Percentiles rank a stretch among this genome's conserved stretches.
These are phyloP conservation scores for Bassia scoparia DNA, from an alignment of 148 eudicot genomes.

Conservation along the genomic window DNA sequence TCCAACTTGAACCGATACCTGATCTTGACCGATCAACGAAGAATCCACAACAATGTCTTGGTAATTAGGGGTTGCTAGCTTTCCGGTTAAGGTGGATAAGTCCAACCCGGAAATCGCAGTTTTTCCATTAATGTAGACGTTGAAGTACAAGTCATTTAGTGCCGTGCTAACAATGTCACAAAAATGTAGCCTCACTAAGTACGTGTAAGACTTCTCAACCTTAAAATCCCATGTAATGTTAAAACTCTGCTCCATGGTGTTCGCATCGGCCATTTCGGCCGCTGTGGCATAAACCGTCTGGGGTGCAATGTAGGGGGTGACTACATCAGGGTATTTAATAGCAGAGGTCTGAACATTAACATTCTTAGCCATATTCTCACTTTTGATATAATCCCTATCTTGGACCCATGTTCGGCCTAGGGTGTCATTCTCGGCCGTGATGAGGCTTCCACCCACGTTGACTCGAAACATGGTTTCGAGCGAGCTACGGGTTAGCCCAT, in stretches of 20 bases:
- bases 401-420: constrained; percentile 59
- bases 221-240: constrained; percentile 62
- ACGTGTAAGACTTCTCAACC: constrained; percentile 40
- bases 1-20: constrained; percentile 52
- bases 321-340: constrained; percentile 47
- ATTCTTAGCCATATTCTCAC: constrained; percentile 26
- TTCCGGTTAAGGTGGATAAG: constrained; percentile 48
- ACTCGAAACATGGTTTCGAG: constrained; percentile 55
- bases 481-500: constrained; percentile 37
- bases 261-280: constrained; percentile 57
- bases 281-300: constrained; percentile 62
- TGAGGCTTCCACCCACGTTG: constrained; percentile 54
- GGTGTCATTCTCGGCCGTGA: constrained; percentile 53
- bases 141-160: constrained; percentile 62
- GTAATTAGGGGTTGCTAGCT: constrained; percentile 49
- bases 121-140: constrained; percentile 56
- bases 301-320: constrained; percentile 60
- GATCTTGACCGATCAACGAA: constrained; percentile 31
- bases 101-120: constrained; percentile 58
- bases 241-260: constrained; percentile 44
- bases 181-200: constrained; percentile 71
- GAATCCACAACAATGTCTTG: constrained; percentile 62
- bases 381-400: constrained; percentile 36
- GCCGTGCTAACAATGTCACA: constrained; percentile 71
- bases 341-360: constrained; percentile 40